These are phyloP conservation scores for Goffeauzyma gilvescens DNA, from an alignment of 768 basidiomycete species.

Conservation along the genomic window DNA sequence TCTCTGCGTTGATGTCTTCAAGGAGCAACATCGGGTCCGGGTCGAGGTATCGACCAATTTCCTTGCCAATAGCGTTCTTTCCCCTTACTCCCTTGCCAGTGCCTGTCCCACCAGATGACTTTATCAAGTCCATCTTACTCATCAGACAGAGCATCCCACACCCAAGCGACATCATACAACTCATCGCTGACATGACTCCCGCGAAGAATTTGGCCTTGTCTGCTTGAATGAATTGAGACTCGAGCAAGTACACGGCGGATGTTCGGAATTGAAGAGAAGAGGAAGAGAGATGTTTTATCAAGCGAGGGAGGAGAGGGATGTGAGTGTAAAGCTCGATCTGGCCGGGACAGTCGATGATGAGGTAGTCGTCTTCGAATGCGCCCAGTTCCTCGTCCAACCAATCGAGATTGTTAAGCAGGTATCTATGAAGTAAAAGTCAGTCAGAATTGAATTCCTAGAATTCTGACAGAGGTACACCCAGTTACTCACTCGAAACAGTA, in stretches of 20 bases:
- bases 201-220: slow-evolving; percentile 97
- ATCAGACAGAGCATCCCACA: slow-evolving; percentile 94
- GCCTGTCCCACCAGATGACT: slow-evolving; percentile 15
- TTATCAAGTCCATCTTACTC: slow-evolving; percentile 98
- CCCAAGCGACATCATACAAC: slow-evolving; percentile 94
- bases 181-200: slow-evolving; percentile 93
- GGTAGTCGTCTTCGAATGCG: slow-evolving; percentile 86
- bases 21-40: slow-evolving; percentile 76
- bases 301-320: slow-evolving; percentile 81
- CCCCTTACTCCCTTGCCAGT: slow-evolving; percentile 43
- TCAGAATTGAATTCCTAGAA: neutral
- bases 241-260: slow-evolving; percentile 81
- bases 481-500: slow-evolving; percentile 93
- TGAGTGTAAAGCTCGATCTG: slow-evolving; percentile 99
- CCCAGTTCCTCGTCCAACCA: slow-evolving; percentile 96
- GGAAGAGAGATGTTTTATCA: slow-evolving; percentile 49
- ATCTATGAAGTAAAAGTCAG: slow-evolving; percentile 39
- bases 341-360: slow-evolving; percentile 39
- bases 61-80: slow-evolving; percentile 40
- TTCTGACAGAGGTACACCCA: too few relatives aligned
- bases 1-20: slow-evolving; percentile 35
- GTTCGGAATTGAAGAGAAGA: slow-evolving; percentile 53
- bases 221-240: slow-evolving; percentile 92
- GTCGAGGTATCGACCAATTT: slow-evolving; percentile 48
- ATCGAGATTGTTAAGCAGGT: slow-evolving; percentile 89